These are phyloP conservation scores for Sequoia sempervirens DNA, from an alignment of 75 land plant species.

Conservation along the genomic window DNA sequence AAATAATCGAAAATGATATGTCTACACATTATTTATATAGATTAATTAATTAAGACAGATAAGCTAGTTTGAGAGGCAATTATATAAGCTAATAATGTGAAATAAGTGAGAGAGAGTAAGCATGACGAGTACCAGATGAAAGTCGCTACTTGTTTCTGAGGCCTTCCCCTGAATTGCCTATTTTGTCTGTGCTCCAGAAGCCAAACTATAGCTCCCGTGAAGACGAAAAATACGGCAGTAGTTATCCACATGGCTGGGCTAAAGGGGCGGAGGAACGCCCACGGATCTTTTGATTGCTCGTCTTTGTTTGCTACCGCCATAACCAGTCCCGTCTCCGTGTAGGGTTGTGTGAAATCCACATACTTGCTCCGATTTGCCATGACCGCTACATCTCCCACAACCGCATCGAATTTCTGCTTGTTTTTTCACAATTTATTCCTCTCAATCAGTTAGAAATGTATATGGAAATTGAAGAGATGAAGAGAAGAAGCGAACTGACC, in stretches of 20 bases:
- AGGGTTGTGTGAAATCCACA: no score
- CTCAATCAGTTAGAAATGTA: no score
- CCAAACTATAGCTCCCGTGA: constrained; percentile 25
- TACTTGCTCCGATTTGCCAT: no score
- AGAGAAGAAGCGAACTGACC: neutral
- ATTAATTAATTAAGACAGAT: no score
- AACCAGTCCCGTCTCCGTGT: no score
- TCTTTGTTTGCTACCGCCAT: constrained; percentile 11
- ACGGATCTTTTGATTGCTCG: neutral
- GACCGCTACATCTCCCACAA: constrained; percentile 27
- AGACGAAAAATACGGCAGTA: constrained; percentile 8
- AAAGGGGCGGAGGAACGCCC: constrained; percentile 10
- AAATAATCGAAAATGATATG: no score
- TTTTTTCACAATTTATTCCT: neutral
- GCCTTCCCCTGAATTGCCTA: neutral
- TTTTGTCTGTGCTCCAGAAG: constrained; percentile 26
- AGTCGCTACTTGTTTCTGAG: no score
- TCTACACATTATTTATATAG: no score
- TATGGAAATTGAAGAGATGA: neutral
- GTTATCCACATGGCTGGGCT: constrained; percentile 1
- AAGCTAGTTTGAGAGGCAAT: no score
- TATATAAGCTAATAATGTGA: no score
- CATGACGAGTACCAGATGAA: no score
- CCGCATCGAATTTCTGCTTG: constrained; percentile 59
- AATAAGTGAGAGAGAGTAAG: no score